Base-by-base conservation (phyloP, 306 rosid species). In the Cucurbita moschata region DNA sequence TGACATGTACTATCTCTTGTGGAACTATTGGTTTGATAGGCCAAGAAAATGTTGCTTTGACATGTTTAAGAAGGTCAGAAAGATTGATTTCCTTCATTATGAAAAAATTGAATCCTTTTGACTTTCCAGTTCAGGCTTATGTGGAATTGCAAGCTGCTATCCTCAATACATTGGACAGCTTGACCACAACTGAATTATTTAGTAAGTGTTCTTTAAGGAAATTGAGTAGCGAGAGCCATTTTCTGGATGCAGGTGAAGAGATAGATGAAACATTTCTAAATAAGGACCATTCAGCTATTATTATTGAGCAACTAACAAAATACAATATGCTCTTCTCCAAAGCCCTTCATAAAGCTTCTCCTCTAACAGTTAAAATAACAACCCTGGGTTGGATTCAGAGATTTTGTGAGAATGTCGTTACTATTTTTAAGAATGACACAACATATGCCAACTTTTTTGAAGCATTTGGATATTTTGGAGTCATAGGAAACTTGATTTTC, bases 131-230 rank as follows among this genome's bases (percentile, higher is more conserved):
- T 79, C 84, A 76, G 83, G 81, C 82, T 66, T 86, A 72, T 77
- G 82, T 79, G 75, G 96, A 90, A 82, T 85, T 92, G 88, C 98
- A 92, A 85, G 77, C 86, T 46, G 78, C 80, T 76, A 78, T 86
- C 83, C 59, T 90, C 79, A 85, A 85, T 86, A 82, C 82, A 72
- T 58, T 90, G 86, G 93, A 90, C 76, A 87, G 84, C 80, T 82
- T 92, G 83, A 83, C 83, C 39, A 64, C 86, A 38, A 74, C 76
- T 77, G 92, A 92, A 81, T 82, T 88, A 75, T 71, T 86, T 79
- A 82, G 87, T 67, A 87, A 78, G 70, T 82, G 88, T 76, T 88
- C 93, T 43, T 8, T 71, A 19, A 77, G 74, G 74, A 85, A 83
- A 77, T 84, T 78, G 44, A 81, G 76, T 57, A 37, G 64, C 57